A percentile compares a stretch with the other conserved stretches of the same genome.
Evolutionary conservation across 1,284 basidiomycete genomes (phyloP).

Genomic region (Cryptococcus sp.): DNA sequence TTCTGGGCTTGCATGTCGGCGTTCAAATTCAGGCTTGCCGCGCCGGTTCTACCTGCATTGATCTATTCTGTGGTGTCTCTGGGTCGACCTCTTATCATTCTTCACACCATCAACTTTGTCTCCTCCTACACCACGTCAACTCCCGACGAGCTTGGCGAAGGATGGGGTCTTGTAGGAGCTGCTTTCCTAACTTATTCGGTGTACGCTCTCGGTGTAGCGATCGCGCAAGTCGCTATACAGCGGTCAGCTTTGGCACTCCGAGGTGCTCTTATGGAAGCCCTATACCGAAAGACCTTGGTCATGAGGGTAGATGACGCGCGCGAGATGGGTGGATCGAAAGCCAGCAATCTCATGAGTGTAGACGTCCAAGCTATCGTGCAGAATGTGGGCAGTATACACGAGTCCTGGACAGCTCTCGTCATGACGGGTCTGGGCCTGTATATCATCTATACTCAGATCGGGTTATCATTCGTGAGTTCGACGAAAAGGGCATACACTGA

Average conservation of each 20-base stretch:
- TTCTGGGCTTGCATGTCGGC: slow-evolving; percentile 14
- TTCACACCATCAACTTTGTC: slow-evolving; percentile 21
- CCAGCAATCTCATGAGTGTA: slow-evolving; percentile 27
- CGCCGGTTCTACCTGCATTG: slow-evolving; percentile 20
- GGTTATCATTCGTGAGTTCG: slow-evolving; percentile 23
- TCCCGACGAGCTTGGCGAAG: slow-evolving; percentile 14
- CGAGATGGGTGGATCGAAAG: slow-evolving; percentile 27
- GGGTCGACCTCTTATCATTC: slow-evolving; percentile 22
- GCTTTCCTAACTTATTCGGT: slow-evolving; percentile 16
- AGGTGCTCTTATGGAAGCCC: slow-evolving; percentile 24
- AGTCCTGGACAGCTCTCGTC: slow-evolving; percentile 19
- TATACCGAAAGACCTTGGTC: slow-evolving; percentile 22
- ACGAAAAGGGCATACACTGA: background rate
- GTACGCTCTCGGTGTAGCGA: slow-evolving; percentile 13
- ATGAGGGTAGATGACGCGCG: slow-evolving; percentile 19
- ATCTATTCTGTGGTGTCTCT: slow-evolving; percentile 13
- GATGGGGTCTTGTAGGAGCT: slow-evolving; percentile 26
- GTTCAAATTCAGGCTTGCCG: slow-evolving; percentile 6
- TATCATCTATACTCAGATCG: slow-evolving; percentile 27
- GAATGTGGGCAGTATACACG: slow-evolving; percentile 8
- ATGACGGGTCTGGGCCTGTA: slow-evolving; percentile 23
- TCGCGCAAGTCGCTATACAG: slow-evolving; percentile 20
- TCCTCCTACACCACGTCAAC: slow-evolving; percentile 8
- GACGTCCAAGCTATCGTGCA: slow-evolving; percentile 16
- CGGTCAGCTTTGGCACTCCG: slow-evolving; percentile 16